A percentile compares a stretch with the other conserved stretches of the same genome.
Conservation (phyloP, 2,329 filamentous ascomycete genomes). For the Tricladium varicosporioides region DNA sequence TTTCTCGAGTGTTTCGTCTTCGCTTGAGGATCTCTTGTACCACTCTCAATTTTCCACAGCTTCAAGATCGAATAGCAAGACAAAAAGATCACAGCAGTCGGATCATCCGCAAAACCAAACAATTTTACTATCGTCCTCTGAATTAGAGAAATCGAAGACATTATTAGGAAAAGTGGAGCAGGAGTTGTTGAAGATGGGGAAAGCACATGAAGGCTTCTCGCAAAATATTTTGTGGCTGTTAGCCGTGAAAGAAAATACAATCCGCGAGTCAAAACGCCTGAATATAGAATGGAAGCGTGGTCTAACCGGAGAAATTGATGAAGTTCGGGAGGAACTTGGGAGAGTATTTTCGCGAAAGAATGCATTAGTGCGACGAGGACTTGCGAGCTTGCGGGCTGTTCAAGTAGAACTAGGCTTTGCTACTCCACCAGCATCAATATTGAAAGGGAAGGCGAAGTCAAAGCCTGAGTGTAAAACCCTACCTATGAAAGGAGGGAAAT, state of each 20-base stretch:
- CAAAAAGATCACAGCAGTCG: background rate
- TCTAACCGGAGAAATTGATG: background rate
- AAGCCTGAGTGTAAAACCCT: too few species aligned
- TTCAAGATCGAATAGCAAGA: too few species aligned
- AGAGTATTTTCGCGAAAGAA: slow-evolving; percentile 1
- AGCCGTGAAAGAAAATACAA: slow-evolving; percentile 5
- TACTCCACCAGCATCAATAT: too few species aligned
- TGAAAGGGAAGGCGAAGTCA: too few species aligned
- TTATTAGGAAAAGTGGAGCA: background rate
- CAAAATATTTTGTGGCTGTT: slow-evolving; percentile 6
- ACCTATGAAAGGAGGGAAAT: too few species aligned
- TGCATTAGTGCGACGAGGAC: background rate
- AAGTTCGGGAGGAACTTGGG: slow-evolving; percentile 4
- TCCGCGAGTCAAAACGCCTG: background rate
- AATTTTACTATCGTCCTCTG: background rate
- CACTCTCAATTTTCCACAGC: background rate
- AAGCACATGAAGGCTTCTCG: background rate
- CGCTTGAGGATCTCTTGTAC: background rate
- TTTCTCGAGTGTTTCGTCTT: background rate
- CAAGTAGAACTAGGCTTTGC: too few species aligned
- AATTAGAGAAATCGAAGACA: background rate
- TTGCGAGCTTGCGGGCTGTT: too few species aligned
- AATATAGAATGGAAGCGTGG: slow-evolving; percentile 3
- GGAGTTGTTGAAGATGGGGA: background rate
- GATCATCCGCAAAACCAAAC: background rate